A percentile compares a stretch with the other conserved stretches of the same genome.
These are phyloP conservation scores for Coemansia sp. DNA, from an alignment of 192 early-diverging fungal species.

Conservation along the genomic window DNA sequence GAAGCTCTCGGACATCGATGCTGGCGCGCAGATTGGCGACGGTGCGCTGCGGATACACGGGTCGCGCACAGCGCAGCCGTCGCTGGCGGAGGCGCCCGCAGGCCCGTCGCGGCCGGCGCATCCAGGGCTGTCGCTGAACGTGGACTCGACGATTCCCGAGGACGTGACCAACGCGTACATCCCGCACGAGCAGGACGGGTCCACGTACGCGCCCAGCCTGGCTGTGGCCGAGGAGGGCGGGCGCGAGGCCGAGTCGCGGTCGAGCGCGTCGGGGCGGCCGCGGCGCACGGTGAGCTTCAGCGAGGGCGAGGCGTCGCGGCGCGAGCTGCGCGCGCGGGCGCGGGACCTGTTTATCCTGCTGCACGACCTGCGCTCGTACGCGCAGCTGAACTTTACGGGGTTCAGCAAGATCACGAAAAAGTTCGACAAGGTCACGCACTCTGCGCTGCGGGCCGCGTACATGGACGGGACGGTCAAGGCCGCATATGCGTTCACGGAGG, in stretches of 20 bases:
- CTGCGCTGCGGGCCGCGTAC: conserved; percentile 69
- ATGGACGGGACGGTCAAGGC: conserved; percentile 62
- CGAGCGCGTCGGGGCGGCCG: not conserved
- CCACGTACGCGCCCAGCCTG: conserved; percentile 27
- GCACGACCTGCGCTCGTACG: conserved; percentile 83
- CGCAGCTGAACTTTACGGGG: conserved; percentile 85
- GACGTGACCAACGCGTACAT: conserved; percentile 47
- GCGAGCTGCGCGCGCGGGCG: conserved; percentile 48
- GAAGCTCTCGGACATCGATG: conserved; percentile 26
- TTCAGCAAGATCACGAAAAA: conserved; percentile 97
- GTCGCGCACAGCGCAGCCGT: conserved; percentile 10
- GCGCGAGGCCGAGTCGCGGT: not conserved
- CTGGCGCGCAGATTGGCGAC: not conserved
- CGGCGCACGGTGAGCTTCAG: conserved; percentile 36
- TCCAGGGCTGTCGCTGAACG: not conserved
- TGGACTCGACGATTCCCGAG: conserved; percentile 30
- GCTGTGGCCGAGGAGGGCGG: not conserved
- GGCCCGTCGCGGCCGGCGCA: not conserved
- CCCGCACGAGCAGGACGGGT: conserved; percentile 31
- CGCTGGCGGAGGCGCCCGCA: not conserved
- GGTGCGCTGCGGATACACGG: conserved; percentile 12
- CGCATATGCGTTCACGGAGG: conserved; percentile 67
- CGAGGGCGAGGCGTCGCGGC: conserved; percentile 15
- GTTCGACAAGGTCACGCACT: conserved; percentile 91
- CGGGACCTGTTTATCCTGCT: conserved; percentile 82